phyloP scores from a whole-genome alignment of 345 rosid genomes.

The Aquilaria sinensis region DNA sequence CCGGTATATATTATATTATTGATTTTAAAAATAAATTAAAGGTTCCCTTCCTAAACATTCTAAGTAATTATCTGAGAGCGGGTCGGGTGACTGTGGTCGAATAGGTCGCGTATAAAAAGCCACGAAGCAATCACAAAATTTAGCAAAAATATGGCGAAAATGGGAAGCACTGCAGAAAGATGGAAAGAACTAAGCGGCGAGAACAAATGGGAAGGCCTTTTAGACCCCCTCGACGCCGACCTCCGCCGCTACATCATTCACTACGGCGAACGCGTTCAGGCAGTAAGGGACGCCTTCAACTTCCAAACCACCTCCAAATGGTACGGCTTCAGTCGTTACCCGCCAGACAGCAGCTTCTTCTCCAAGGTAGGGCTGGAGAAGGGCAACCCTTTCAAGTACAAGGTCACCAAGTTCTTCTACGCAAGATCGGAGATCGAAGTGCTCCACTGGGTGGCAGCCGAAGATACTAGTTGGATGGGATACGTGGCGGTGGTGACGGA shows the following conservation, averaged over 20 bases:
- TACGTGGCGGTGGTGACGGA: conserved; percentile 46
- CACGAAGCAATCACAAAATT: conserved; percentile 1
- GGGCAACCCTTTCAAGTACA: conserved; percentile 33
- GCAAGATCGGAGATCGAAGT: conserved; percentile 7
- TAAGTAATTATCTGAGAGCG: too few relatives aligned
- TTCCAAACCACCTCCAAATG: conserved; percentile 14
- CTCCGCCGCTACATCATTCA: conserved; percentile 38
- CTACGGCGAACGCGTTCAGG: conserved; percentile 38
- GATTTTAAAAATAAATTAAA: too few relatives aligned
- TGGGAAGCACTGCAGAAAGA: conserved; percentile 20
- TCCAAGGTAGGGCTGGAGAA: conserved; percentile 25
- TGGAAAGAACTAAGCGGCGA: conserved; percentile 40
- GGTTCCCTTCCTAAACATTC: too few relatives aligned
- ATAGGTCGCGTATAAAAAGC: background rate
- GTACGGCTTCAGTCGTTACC: conserved; percentile 26
- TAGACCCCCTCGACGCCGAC: conserved; percentile 41
- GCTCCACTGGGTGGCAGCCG: background rate
- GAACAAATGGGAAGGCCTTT: conserved; percentile 27
- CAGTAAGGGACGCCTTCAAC: conserved; percentile 29
- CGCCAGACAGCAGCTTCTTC: conserved; percentile 25
- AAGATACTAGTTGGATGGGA: conserved; percentile 37
- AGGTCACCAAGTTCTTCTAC: conserved; percentile 33
- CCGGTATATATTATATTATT: too few relatives aligned
- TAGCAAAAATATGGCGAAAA: background rate
- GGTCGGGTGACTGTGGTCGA: too few relatives aligned